A percentile compares a stretch with the other conserved stretches of the same genome.
phyloP scores from a whole-genome alignment of 352 stramenopile species.

The Halophytophthora polymorphica region DNA sequence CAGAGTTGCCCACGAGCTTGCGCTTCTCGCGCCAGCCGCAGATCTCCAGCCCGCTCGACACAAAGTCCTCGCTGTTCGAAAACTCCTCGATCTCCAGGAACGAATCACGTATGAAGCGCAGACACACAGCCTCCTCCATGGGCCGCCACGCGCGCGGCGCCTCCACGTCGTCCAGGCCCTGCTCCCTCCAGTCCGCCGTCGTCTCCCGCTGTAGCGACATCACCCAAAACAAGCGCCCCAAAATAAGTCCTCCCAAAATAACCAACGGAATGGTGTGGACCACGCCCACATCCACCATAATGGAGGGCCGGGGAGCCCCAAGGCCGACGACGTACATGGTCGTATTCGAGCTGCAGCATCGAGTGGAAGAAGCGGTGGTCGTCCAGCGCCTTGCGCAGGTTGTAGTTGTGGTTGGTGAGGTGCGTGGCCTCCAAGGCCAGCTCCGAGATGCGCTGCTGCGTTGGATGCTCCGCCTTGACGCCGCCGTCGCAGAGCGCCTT shows the following conservation, averaged over 20 bases:
- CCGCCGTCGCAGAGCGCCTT: constrained; percentile 22
- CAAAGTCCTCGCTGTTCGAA: constrained; percentile 43
- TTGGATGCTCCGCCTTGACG: constrained; percentile 10
- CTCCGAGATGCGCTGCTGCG: constrained; percentile 30
- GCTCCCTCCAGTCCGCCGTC: constrained; percentile 12
- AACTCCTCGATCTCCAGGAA: constrained; percentile 51
- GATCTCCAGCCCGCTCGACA: constrained; percentile 50
- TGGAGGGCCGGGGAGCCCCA: neutral
- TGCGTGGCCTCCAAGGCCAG: constrained; percentile 38
- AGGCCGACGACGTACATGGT: constrained; percentile 38
- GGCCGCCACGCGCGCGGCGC: constrained; percentile 33
- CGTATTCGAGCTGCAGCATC: constrained; percentile 57
- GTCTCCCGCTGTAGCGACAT: constrained; percentile 28
- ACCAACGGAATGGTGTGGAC: too few species aligned
- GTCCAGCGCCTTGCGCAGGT: constrained; percentile 42
- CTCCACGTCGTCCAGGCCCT: constrained; percentile 29
- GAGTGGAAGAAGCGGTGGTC: constrained; percentile 59
- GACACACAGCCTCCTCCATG: constrained; percentile 34
- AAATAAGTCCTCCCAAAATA: neutral
- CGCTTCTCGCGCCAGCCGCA: constrained; percentile 60
- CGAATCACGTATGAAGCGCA: constrained; percentile 46
- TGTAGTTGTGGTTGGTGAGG: constrained; percentile 53
- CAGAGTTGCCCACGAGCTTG: constrained; percentile 46
- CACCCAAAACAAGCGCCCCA: constrained; percentile 5
- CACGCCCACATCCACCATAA: neutral